These are phyloP conservation scores for Pluteus cervinus DNA, from an alignment of 768 basidiomycete genomes.

Conservation along the genomic window DNA sequence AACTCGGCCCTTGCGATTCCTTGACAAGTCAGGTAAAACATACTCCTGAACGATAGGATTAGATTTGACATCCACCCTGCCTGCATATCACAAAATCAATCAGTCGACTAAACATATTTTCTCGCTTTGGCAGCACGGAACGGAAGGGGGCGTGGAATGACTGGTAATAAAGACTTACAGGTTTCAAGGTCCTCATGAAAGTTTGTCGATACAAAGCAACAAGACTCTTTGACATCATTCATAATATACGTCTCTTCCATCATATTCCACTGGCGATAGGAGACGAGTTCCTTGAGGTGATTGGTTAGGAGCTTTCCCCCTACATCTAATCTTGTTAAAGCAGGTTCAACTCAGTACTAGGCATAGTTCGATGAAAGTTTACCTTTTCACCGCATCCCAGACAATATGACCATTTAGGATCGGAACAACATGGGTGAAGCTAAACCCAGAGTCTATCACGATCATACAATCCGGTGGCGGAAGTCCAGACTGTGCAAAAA, in stretches of 20 bases:
- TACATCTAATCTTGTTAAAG: slow-evolving; percentile 69
- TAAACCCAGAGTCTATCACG: slow-evolving; percentile 88
- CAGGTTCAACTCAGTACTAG: slow-evolving; percentile 9
- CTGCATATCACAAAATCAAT: too few species aligned
- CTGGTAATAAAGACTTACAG: slow-evolving; percentile 41
- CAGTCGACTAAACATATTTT: too few species aligned
- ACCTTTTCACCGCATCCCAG: slow-evolving; percentile 84
- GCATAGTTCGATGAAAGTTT: slow-evolving; percentile 8
- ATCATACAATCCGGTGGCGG: slow-evolving; percentile 73
- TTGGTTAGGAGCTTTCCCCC: slow-evolving; percentile 96
- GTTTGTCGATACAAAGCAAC: slow-evolving; percentile 77
- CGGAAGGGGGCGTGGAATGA: neutral
- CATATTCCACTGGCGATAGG: slow-evolving; percentile 97
- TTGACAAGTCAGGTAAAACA: slow-evolving; percentile 82
- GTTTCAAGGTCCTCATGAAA: slow-evolving; percentile 70
- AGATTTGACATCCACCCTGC: slow-evolving; percentile 45
- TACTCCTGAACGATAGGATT: slow-evolving; percentile 84
- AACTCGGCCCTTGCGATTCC: slow-evolving; percentile 53
- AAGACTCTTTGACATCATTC: slow-evolving; percentile 87
- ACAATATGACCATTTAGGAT: slow-evolving; percentile 68
- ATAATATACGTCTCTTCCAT: slow-evolving; percentile 95
- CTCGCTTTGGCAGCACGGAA: too few species aligned
- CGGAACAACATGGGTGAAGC: slow-evolving; percentile 90
- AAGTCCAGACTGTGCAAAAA: slow-evolving; percentile 48
- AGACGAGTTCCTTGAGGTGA: slow-evolving; percentile 88